Evolutionary conservation across 2,329 filamentous ascomycete genomes (phyloP), one percentile per base, ranked within the genome.

Genomic region (Fusarium longipes): DNA sequence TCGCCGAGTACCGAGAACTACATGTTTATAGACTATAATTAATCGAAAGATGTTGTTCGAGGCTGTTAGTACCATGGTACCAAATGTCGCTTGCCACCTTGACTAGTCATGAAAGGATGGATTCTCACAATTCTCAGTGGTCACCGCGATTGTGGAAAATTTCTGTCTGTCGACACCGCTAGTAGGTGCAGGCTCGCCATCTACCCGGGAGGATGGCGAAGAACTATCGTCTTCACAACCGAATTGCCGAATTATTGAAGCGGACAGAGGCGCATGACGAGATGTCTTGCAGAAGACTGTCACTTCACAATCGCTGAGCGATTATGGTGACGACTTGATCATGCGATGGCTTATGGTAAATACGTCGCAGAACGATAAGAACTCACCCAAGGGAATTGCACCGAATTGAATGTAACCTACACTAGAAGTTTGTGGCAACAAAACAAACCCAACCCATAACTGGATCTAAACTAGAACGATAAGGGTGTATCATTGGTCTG

Each of bases 401-500:
- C 55, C 49, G 30, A 67, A 62, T 67, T 70, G 69, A 63, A 57
- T 67, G 69, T 40, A 65, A 70, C 67, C 59, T 55, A 39, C 44
- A 57, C 55, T 25, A 39, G 38, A 54, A 60, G 18, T 43, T 55
- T 52, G 60, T 71, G 64, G 67, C 64, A 63, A 73, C n/a, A 55
- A 48, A 49, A 62, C 27, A 57, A 38, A 55, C 35, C 42, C 62
- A 57, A 54, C 50, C 38, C 43, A 63, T 49, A 49, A 57, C 24
- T 47, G 50, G 51, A 60, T 58, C 57, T 27, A 49, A 62, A 35
- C 35, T 22, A 57, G 49, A 43, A 53, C 47, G 50, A 63, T 51
- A 35, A 18, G 48, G 40, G 25, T 14, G 44, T 30, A 30, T 30
- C 29, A 59, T 52, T 60, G 50, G 57, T 12, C 51, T 63, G 56